Conservation (phyloP, 1,284 basidiomycete species). For the Cutaneotrichosporon sp. region DNA sequence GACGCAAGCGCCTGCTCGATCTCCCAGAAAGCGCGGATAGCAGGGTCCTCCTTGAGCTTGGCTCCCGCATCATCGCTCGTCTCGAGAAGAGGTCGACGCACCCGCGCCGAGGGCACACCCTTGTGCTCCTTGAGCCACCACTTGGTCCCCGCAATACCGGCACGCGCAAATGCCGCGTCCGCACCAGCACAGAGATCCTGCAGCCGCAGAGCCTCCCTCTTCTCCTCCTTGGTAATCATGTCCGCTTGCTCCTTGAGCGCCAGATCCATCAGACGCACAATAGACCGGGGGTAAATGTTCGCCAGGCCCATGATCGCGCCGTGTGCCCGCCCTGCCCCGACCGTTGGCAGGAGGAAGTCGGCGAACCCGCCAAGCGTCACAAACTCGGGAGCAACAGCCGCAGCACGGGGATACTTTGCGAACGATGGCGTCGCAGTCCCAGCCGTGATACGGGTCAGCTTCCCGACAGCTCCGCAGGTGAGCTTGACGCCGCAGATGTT, state of each 20-base stretch:
- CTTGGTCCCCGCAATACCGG: constrained; percentile 77
- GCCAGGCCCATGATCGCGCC: constrained; percentile 78
- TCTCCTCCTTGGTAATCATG: constrained; percentile 53
- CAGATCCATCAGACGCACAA: constrained; percentile 61
- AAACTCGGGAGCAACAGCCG: constrained; percentile 52
- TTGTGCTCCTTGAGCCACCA: constrained; percentile 62
- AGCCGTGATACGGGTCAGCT: constrained; percentile 74
- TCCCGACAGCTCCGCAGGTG: constrained; percentile 85
- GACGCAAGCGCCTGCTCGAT: constrained; percentile 65
- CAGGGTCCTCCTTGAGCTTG: constrained; percentile 63
- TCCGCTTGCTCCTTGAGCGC: constrained; percentile 53
- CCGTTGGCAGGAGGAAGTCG: constrained; percentile 71
- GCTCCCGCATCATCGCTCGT: constrained; percentile 56
- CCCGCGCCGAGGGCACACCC: constrained; percentile 63
- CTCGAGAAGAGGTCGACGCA: constrained; percentile 67
- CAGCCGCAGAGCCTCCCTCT: constrained; percentile 65
- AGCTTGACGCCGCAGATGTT: constrained; percentile 73
- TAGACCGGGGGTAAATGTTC: constrained; percentile 65
- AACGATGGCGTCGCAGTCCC: constrained; percentile 61
- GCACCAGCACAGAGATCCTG: constrained; percentile 74
- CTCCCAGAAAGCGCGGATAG: constrained; percentile 61
- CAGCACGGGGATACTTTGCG: constrained; percentile 60
- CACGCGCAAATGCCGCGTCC: constrained; percentile 72
- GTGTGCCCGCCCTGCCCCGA: constrained; percentile 56
- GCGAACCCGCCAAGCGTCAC: constrained; percentile 71